Evolutionary conservation across 257 asterid genomes (phyloP).

Genomic region (Solanum etuberosum): DNA sequence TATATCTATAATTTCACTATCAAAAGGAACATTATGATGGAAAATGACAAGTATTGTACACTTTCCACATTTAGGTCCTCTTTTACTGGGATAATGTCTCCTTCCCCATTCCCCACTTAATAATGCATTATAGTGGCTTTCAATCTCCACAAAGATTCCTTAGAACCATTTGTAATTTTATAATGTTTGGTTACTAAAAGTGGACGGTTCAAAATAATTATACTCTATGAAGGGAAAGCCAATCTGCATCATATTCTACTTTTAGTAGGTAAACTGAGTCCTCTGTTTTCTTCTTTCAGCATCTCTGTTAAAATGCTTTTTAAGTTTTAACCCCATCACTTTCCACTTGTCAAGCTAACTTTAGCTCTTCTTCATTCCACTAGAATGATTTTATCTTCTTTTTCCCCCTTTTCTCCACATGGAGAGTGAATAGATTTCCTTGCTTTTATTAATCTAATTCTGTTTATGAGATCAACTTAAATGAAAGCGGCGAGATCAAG

Average conservation of each 20-base stretch:
- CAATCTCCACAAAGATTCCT: constrained; percentile 12
- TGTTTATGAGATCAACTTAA: background rate
- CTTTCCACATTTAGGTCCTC: background rate
- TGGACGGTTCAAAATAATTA: constrained; percentile 28
- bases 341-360: background rate
- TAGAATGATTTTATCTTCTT: background rate
- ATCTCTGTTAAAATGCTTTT: background rate
- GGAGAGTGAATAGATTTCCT: constrained; percentile 16
- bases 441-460: constrained; percentile 3
- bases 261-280: background rate
- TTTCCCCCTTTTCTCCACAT: constrained; percentile 14
- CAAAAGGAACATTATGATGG: background rate
- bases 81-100: background rate
- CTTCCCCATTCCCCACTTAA: constrained; percentile 6
- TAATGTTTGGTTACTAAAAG: background rate
- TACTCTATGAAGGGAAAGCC: constrained; percentile 8
- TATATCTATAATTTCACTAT: background rate
- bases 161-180: background rate
- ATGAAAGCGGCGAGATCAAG: background rate
- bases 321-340: background rate
- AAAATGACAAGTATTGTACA: background rate
- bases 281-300: background rate
- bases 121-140: constrained; percentile 5
- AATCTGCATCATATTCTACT: background rate
- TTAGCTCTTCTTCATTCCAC: background rate